A percentile compares a stretch with the other conserved stretches of the same genome.
phyloP scores from a whole-genome alignment of 73 alveolate genomes.

The Tetrahymena thermophila region DNA sequence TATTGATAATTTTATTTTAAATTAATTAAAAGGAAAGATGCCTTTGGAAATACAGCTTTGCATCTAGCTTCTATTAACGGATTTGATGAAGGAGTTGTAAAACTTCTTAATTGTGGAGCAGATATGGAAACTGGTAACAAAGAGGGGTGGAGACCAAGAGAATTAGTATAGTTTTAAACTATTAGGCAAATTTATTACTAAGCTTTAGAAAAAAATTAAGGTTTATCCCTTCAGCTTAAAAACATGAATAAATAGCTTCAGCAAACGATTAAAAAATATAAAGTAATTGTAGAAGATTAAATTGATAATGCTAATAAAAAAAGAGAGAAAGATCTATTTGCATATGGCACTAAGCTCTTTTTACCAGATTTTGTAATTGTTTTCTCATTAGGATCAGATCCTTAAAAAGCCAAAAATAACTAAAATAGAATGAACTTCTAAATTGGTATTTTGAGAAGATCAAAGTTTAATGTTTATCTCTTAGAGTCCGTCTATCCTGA shows the following conservation, averaged over 20 bases:
- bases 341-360: neutral
- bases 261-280: neutral
- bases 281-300: neutral
- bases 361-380: slow-evolving; percentile 26
- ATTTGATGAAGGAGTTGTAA: neutral
- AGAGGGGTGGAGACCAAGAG: neutral
- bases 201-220: neutral
- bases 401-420: neutral
- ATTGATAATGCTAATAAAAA: neutral
- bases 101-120: neutral
- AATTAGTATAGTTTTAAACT: neutral
- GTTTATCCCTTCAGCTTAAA: neutral
- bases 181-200: neutral
- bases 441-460: slow-evolving; percentile 1
- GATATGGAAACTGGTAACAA: neutral
- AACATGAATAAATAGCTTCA: neutral
- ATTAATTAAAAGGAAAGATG: neutral
- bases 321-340: neutral
- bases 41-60: neutral
- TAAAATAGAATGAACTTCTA: slow-evolving; percentile 13
- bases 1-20: neutral
- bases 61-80: neutral
- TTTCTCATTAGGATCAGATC: neutral
- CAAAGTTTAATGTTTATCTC: slow-evolving; percentile 14
- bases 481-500: slow-evolving; percentile 4